Percentiles rank a stretch among this genome's conserved stretches.
These are phyloP conservation scores for Saprolegnia diclina DNA, from an alignment of 352 stramenopile genomes.

Conservation along the genomic window DNA sequence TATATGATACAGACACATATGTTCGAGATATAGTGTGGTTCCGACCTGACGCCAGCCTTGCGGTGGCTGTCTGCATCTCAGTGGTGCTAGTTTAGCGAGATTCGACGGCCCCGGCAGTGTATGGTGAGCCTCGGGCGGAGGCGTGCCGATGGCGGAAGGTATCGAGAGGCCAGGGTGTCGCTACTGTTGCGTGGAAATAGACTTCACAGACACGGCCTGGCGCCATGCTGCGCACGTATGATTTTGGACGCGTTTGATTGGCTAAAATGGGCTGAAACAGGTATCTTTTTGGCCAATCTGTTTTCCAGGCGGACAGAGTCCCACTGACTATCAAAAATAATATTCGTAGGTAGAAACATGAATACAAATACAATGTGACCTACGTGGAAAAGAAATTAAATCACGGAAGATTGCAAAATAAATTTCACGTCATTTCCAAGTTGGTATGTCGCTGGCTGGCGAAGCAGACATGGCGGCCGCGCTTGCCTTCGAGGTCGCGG, in stretches of 20 bases:
- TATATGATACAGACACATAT: too few species aligned
- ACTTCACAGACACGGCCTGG: background rate
- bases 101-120: too few species aligned
- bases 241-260: conserved; percentile 4
- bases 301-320: background rate
- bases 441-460: conserved; percentile 11
- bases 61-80: too few species aligned
- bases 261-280: background rate
- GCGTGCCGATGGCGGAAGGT: too few species aligned
- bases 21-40: too few species aligned
- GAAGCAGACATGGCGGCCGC: background rate
- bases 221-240: background rate
- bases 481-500: conserved; percentile 26
- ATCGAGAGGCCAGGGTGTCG: too few species aligned
- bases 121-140: too few species aligned
- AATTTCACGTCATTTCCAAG: background rate
- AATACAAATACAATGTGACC: background rate
- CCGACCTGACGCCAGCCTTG: too few species aligned
- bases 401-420: conserved; percentile 1
- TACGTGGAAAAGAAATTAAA: background rate
- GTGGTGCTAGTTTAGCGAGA: too few species aligned
- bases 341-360: too few species aligned
- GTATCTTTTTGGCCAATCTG: conserved; percentile 13
- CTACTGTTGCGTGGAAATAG: background rate
- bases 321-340: background rate